These are phyloP conservation scores for Neurospora hispaniola DNA, from an alignment of 495 filamentous ascomycete genomes.

Conservation along the genomic window DNA sequence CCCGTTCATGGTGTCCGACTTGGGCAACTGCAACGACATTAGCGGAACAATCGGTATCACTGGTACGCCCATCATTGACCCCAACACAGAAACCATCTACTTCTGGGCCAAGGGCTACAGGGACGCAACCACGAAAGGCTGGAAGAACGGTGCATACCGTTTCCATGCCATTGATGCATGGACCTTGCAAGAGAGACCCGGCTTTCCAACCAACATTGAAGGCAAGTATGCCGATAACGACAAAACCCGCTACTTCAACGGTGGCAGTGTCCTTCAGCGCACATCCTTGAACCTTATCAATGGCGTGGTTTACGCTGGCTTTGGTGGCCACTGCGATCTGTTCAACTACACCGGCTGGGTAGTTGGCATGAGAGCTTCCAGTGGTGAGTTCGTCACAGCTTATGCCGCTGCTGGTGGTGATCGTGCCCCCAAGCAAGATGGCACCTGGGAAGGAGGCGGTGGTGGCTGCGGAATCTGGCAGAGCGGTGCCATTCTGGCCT, in stretches of 20 bases:
- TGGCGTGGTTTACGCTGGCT: conserved; percentile 27
- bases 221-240: conserved; percentile 23
- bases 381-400: conserved; percentile 5
- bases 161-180: conserved; percentile 28
- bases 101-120: conserved; percentile 33
- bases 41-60: conserved; percentile 23
- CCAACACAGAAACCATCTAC: conserved; percentile 25
- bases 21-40: conserved; percentile 10
- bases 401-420: conserved; percentile 6
- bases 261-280: conserved; percentile 25
- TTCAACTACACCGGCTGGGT: conserved; percentile 23
- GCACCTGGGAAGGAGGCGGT: conserved; percentile 12
- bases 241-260: conserved; percentile 23
- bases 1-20: conserved; percentile 12
- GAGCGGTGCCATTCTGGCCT: conserved; percentile 13
- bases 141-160: conserved; percentile 18
- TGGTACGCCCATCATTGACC: conserved; percentile 30
- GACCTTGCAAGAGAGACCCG: conserved; percentile 22
- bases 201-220: conserved; percentile 22
- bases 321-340: conserved; percentile 27
- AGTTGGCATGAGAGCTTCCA: conserved; percentile 16
- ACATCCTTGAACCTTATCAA: conserved; percentile 26
- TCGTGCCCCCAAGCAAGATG: conserved; percentile 12
- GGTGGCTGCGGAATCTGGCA: conserved; percentile 14
- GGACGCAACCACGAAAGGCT: conserved; percentile 16